Evolutionary conservation across 176 grass and related monocot species (phyloP), one percentile per base, ranked within the genome.

Genomic region (Bothriochloa decipiens): DNA sequence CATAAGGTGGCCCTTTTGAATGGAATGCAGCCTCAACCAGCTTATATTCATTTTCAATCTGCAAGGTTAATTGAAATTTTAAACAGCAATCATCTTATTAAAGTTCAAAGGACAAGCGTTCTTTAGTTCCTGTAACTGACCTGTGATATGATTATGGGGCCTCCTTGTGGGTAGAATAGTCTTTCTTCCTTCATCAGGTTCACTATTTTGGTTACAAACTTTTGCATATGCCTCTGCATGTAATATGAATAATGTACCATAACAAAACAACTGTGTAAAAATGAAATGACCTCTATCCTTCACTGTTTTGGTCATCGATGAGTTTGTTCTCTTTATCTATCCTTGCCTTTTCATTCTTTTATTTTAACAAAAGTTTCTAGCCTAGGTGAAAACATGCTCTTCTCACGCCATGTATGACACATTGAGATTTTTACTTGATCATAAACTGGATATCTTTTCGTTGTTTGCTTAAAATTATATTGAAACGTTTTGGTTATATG

Each of bases 11-110:
- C 43, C 96, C 96, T 69, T 81, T 81, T 76, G 87, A 66, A 72
- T 81, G 80, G 80, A 93, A 98, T 85, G 91, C 96, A 72, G 55
- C 39, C 70, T 95, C 96, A 61, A 95, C 78, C 62, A 85, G 93
- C 45, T 92, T 73, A 81, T 95, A 95, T 82, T 98, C 96, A 43
- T 98, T 98, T 70, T 98, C 96, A 79, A 95, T 94, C 93, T 98
- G 81, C 50, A 62, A 60, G 1, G 36, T 39, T 67, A 12, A 40
- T 77, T 40, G 29, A 17, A 76, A 26, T 22, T 0, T 64, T 85
- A n/a, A 63, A 32, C 63, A 55, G 43, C 29, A 23, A 8, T 22
- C 61, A 70, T 33, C 64, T 84, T 68, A 82, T 18, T 25, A 68
- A 14, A 81, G 4, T 32, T 69, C 20, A 12, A 72, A 47, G 46